phyloP scores from a whole-genome alignment of 2,329 filamentous ascomycete genomes.

The Ophiostoma novo-ulmi region DNA sequence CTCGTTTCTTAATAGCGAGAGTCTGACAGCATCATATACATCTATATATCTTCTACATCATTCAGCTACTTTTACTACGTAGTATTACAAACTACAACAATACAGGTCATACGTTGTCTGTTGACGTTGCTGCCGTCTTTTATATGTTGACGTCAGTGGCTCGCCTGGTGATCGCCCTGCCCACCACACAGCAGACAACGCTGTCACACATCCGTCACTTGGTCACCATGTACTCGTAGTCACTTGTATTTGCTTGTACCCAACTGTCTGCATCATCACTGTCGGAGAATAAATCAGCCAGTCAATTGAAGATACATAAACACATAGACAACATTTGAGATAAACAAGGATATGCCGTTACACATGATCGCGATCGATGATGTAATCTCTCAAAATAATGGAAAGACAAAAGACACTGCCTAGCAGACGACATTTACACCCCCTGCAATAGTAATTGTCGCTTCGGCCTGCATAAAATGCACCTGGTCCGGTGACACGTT shows the following conservation, averaged over 20 bases:
- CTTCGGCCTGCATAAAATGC: background rate
- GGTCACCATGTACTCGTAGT: too few species aligned
- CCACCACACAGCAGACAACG: background rate
- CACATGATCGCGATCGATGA: slow-evolving; percentile 2
- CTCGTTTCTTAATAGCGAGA: too few species aligned
- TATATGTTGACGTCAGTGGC: background rate
- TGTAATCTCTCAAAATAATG: background rate
- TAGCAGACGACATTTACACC: background rate
- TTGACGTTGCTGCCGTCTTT: background rate
- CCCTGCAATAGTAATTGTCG: background rate
- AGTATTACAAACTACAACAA: too few species aligned
- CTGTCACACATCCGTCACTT: background rate
- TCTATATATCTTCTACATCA: too few species aligned
- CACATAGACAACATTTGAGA: background rate
- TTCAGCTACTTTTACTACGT: too few species aligned
- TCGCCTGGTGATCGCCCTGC: background rate
- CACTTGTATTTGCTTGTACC: background rate
- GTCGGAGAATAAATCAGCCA: background rate
- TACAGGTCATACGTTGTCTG: background rate
- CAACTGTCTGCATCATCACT: too few species aligned
- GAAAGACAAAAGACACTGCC: background rate
- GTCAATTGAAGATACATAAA: background rate
- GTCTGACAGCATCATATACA: too few species aligned
- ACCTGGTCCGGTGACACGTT: background rate
- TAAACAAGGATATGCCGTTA: background rate